Conservation (phyloP, 768 basidiomycete genomes). For the Hericium coralloides region DNA sequence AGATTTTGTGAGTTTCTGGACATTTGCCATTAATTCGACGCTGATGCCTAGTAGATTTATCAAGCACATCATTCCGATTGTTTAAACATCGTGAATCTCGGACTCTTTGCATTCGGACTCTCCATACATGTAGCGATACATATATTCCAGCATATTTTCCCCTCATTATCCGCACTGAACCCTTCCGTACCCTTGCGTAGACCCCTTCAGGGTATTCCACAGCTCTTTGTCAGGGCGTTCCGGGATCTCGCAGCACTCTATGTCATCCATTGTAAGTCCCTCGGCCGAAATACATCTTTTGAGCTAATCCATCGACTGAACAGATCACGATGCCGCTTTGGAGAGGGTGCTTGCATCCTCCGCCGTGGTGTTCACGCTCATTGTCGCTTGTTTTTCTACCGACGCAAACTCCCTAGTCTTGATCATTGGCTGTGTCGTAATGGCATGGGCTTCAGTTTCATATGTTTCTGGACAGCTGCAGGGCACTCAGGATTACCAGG, state of each 20-base stretch:
- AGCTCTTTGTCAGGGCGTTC: not conserved
- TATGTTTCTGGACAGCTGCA: not conserved
- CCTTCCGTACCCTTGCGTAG: not conserved
- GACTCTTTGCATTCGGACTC: not conserved
- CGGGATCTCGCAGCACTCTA: not conserved
- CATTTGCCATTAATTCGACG: not conserved
- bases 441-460: not conserved
- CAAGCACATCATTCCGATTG: not conserved
- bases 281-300: not conserved
- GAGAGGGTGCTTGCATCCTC: constrained; percentile 19
- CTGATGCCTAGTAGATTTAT: not conserved
- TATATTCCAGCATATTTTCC: not conserved
- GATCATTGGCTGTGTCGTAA: not conserved
- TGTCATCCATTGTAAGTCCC: constrained; percentile 6
- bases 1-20: not conserved
- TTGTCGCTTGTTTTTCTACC: constrained; percentile 1
- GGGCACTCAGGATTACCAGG: not conserved
- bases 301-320: not conserved
- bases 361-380: constrained; percentile 15
- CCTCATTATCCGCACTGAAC: not conserved
- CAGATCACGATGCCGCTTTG: constrained; percentile 23
- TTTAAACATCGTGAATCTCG: not conserved
- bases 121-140: not conserved
- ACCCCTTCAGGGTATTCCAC: not conserved
- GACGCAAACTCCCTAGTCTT: not conserved